Percentiles rank a stretch among this genome's conserved stretches.
Conservation (phyloP, 2,329 filamentous ascomycete species). For the Phaeosphaeriaceae sp. region DNA sequence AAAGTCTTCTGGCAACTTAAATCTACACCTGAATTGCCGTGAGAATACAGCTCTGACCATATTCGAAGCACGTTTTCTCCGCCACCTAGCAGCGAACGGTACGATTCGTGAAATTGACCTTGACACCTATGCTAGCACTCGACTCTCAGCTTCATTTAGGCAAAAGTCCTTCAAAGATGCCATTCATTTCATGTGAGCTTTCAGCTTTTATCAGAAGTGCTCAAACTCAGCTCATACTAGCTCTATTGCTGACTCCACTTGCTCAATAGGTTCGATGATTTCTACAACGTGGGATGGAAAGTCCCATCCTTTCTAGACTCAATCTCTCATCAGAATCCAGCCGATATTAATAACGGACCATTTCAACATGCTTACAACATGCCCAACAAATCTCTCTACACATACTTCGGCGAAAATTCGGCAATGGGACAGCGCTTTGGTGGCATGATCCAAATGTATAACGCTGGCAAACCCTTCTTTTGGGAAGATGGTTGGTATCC, state of each 20-base stretch:
- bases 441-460: slow-evolving; percentile 18
- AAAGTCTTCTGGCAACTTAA: not conserved
- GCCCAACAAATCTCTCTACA: slow-evolving; percentile 5
- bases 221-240: too few species aligned
- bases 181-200: slow-evolving; percentile 7
- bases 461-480: slow-evolving; percentile 14
- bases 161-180: slow-evolving; percentile 16
- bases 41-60: not conserved
- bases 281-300: slow-evolving; percentile 16
- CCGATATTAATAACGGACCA: slow-evolving; percentile 10
- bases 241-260: not conserved
- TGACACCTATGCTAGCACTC: slow-evolving; percentile 12
- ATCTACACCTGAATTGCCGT: not conserved
- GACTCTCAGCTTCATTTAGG: slow-evolving; percentile 11
- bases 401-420: slow-evolving; percentile 12
- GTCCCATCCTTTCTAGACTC: slow-evolving; percentile 14
- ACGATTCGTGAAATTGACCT: slow-evolving; percentile 9
- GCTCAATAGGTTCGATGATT: slow-evolving; percentile 11
- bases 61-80: slow-evolving; percentile 7
- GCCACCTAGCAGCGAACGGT: slow-evolving; percentile 13
- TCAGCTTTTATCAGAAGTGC: not conserved
- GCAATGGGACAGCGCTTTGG: slow-evolving; percentile 12
- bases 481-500: slow-evolving; percentile 13
- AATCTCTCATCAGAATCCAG: slow-evolving; percentile 10
- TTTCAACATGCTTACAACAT: slow-evolving; percentile 13